Evolutionary conservation across 2,329 filamentous ascomycete genomes (phyloP).

Genomic region (Fusarium proliferatum): DNA sequence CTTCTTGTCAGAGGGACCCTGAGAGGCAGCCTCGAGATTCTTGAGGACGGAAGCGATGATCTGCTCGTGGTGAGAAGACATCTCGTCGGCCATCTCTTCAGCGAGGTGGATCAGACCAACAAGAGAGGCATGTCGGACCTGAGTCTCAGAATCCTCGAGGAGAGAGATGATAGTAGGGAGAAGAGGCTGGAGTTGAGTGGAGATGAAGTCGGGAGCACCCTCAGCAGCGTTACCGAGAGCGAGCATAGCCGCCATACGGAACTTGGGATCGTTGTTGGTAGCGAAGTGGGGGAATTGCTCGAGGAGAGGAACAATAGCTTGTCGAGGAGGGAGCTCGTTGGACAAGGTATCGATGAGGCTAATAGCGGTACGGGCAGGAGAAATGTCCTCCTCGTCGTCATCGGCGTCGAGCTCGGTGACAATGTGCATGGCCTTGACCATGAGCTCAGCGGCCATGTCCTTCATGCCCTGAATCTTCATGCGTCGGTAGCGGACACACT

Average conservation of each 20-base stretch:
- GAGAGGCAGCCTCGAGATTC: constrained; percentile 86
- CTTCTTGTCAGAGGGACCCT: constrained; percentile 75
- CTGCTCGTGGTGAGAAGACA: constrained; percentile 84
- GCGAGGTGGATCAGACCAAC: constrained; percentile 90
- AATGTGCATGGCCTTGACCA: constrained; percentile 87
- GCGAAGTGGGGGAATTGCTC: constrained; percentile 88
- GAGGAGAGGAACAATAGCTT: constrained; percentile 92
- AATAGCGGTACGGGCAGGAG: constrained; percentile 85
- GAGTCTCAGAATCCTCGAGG: constrained; percentile 83
- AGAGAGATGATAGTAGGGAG: constrained; percentile 87
- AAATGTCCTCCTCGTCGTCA: constrained; percentile 80
- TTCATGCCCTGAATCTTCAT: constrained; percentile 94
- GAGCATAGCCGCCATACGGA: constrained; percentile 90
- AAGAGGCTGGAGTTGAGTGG: constrained; percentile 87
- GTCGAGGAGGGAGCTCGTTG: constrained; percentile 87
- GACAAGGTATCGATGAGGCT: constrained; percentile 90
- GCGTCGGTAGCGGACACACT: constrained; percentile 90
- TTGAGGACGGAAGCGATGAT: constrained; percentile 87
- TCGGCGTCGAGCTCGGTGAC: constrained; percentile 87
- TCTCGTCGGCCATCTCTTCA: constrained; percentile 92
- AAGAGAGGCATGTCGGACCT: constrained; percentile 87
- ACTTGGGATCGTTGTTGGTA: constrained; percentile 76
- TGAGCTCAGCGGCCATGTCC: constrained; percentile 85
- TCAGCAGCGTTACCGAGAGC: constrained; percentile 94
- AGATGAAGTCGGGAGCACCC: constrained; percentile 96